Percentiles rank a stretch among this genome's conserved stretches.
These are phyloP conservation scores for Mortierella sp. DNA, from an alignment of 371 early-diverging fungal genomes.

Conservation along the genomic window DNA sequence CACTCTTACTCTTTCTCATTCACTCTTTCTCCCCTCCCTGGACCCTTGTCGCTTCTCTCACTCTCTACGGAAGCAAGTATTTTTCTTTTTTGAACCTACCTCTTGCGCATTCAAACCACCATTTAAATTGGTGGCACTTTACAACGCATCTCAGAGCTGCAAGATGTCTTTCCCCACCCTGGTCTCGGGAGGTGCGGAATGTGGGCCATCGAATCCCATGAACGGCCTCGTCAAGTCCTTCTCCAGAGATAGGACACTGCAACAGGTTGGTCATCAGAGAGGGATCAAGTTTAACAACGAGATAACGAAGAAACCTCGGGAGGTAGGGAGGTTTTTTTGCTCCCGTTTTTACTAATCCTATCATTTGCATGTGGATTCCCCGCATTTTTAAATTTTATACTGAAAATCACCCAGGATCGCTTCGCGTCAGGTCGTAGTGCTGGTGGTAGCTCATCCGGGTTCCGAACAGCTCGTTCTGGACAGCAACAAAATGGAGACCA, in stretches of 20 bases:
- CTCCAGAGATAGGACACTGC: constrained; percentile 79
- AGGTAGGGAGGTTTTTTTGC: background rate
- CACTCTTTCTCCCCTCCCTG: no score
- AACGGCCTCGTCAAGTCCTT: constrained; percentile 82
- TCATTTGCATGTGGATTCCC: background rate
- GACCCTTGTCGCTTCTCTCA: no score
- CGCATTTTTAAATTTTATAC: constrained; percentile 9
- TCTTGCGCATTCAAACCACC: no score
- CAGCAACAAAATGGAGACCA: constrained; percentile 49
- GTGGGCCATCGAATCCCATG: constrained; percentile 84
- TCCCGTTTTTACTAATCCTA: background rate
- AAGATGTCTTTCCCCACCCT: constrained; percentile 50
- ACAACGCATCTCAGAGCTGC: no score
- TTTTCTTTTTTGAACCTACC: no score
- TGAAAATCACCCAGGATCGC: constrained; percentile 66
- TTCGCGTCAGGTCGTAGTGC: constrained; percentile 60
- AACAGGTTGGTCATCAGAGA: constrained; percentile 81
- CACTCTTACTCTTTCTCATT: no score
- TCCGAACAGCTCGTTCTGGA: constrained; percentile 54
- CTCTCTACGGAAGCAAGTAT: no score
- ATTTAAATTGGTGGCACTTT: no score
- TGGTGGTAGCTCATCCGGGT: constrained; percentile 67
- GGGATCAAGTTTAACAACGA: no score
- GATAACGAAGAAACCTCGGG: no score
- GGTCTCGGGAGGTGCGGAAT: constrained; percentile 74